Percentiles rank a stretch among this genome's conserved stretches.
Conservation (phyloP, 306 rosid genomes). For the Ziziphus jujuba region DNA sequence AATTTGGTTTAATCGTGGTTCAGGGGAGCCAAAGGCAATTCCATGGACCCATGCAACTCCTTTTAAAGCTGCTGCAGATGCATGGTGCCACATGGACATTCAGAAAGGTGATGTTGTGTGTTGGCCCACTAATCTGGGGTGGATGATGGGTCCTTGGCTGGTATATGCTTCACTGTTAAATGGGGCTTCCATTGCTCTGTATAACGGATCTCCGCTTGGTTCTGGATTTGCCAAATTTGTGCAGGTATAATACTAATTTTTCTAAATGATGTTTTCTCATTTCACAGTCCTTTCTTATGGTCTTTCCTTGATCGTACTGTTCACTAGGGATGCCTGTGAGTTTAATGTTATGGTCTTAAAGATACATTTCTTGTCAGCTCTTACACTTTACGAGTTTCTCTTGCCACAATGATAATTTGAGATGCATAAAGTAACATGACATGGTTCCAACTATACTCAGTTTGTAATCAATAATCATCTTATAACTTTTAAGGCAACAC, state of each 20-base stretch:
- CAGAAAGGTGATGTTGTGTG: slow-evolving; percentile 74
- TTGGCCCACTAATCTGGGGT: slow-evolving; percentile 99
- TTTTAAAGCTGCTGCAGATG: slow-evolving; percentile 92
- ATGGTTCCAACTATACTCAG: too few species aligned
- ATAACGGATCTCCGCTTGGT: slow-evolving; percentile 87
- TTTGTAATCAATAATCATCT: too few species aligned
- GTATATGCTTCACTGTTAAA: slow-evolving; percentile 88
- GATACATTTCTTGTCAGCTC: too few species aligned
- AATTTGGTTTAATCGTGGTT: slow-evolving; percentile 28
- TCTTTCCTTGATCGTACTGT: neutral
- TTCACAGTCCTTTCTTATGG: neutral
- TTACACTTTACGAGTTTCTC: too few species aligned
- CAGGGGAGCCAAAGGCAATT: slow-evolving; percentile 97
- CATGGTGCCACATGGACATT: slow-evolving; percentile 91
- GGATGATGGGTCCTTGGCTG: slow-evolving; percentile 99
- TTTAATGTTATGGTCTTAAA: neutral
- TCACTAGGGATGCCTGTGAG: neutral
- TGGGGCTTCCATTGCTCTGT: slow-evolving; percentile 91
- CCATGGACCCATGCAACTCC: slow-evolving; percentile 91
- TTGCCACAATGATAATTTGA: too few species aligned
- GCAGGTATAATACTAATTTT: slow-evolving; percentile 53
- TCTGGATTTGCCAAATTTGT: slow-evolving; percentile 85
- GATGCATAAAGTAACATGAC: too few species aligned
- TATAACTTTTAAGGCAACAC: too few species aligned
- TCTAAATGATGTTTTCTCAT: neutral